Evolutionary conservation across 208 protist genomes (phyloP), one percentile per base, ranked within the genome.

Genomic region (Acanthamoeba quina): DNA sequence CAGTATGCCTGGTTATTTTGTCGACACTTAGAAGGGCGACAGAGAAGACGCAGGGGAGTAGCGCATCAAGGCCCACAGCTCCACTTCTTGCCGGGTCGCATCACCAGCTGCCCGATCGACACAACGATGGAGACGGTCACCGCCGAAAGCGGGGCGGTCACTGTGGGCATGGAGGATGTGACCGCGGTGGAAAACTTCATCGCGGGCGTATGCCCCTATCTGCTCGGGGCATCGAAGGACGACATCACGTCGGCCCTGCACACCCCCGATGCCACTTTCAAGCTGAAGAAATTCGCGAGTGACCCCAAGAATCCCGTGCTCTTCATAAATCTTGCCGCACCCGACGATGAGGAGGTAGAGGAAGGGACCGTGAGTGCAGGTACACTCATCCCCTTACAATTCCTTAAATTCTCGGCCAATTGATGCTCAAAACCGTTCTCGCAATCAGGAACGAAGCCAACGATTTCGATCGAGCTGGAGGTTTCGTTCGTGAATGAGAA

Each of bases 151-250:
- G 68, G 68, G 15, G 7, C 68, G 68, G 31, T 76, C 80, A 89
- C 80, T 89, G 80, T 64, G n/a, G 80, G 54, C 49, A 89, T 89
- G 80, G 80, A 89, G 24, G 80, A 89, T 31, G 58, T 89, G n/a
- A 64, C 52, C 52, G 54, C 49, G 13, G 49, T 89, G 80, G 80
- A 89, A n/a, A 64, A 64, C 31, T 89, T 89, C 80, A 89, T 89
- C 37, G n/a, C 54, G 26, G 80, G 80, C 17, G 80, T 89, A 47
- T 89, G 80, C 80, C 80, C 80, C 31, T 89, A 64, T 64, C 80
- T 89, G 15, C 58, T 89, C 19, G 49, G 54, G 11, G 58, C 54
- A 19, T 64, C 80, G 34, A 29, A 64, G 29, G 80, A 89, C 19
- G 80, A 89, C n/a, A 34, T 89, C 21, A 21, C 17, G 15, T 64